Evolutionary conservation across 2,329 filamentous ascomycete species (phyloP), one percentile per base, ranked within the genome.

Genomic region (Purpureocillium takamizusanense): DNA sequence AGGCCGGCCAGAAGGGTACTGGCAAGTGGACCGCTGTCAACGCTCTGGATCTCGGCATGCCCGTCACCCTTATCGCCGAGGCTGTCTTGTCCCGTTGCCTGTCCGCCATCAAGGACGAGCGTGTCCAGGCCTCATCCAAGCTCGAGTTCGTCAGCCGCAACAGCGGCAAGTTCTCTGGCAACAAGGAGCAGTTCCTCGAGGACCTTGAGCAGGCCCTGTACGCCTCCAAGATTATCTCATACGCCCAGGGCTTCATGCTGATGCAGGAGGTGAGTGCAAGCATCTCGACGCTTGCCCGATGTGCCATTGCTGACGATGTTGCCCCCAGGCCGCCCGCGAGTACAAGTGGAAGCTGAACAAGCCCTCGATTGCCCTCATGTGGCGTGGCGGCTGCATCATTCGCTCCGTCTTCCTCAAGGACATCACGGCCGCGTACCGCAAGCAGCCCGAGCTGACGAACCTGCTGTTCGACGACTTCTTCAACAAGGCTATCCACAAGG

Each of bases 1-100:
- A 90, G 70, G 92, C 92, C 58, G 92, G 92, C 54, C 92, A 98
- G 76, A 98, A 98, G 77, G 92, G 92, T 71, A 97, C 92, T 54
- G 92, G 92, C 71, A 97, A 98, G 78, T 98, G 92, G 92, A 98
- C 92, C 51, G 90, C 92, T 59, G 94, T 98, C 72, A 98, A 98
- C 70, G 89, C 92, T 50, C 82, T 98, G 44, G 92, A 98, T 66
- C 83, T 98, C 46, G 92, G 92, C 59, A 94, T 94, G 87, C 92
- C 92, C 61, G 92, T 98, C 54, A 97, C 92, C 46, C 74, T 98
- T 55, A 98, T 98, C 53, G 92, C 90, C 46, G 92, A 98, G 77
- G 83, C 92, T 52, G 92, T 98, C 55, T 88, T 97, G 60, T 79
- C 88, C 52, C 86, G 92, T 59, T 97, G 92, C 77, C 66, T 98